phyloP scores from a whole-genome alignment of 768 basidiomycete species.

The Leccinum disarticulatum region DNA sequence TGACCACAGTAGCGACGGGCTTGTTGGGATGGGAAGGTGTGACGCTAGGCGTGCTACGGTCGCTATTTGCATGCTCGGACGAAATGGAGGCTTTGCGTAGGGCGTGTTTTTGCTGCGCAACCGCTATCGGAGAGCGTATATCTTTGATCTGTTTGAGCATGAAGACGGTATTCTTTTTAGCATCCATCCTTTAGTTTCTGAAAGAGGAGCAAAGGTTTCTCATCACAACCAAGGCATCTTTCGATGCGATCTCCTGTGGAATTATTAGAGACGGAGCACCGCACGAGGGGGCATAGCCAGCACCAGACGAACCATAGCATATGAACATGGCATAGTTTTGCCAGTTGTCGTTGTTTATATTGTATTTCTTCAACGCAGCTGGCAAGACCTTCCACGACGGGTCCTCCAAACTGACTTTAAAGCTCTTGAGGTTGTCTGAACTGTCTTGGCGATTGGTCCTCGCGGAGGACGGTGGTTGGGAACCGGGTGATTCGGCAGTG shows the following conservation, averaged over 20 bases:
- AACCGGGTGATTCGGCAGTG: conserved; percentile 29
- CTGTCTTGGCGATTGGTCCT: conserved; percentile 62
- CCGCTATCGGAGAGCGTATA: conserved; percentile 94
- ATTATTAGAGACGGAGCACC: background rate
- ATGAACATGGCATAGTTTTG: conserved; percentile 99
- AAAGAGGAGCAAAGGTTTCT: conserved; percentile 95
- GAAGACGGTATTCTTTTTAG: conserved; percentile 97
- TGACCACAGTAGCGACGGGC: conserved; percentile 27
- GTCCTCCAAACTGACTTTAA: conserved; percentile 97
- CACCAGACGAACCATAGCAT: conserved; percentile 91
- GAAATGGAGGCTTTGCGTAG: conserved; percentile 69
- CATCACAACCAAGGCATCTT: conserved; percentile 94
- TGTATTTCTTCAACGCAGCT: conserved; percentile 97
- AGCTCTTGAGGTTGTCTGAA: conserved; percentile 80
- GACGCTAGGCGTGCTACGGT: conserved; percentile 16
- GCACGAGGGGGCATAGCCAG: background rate
- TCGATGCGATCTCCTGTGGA: conserved; percentile 72
- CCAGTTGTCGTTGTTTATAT: conserved; percentile 98
- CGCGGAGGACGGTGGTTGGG: conserved; percentile 30
- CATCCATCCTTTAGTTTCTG: conserved; percentile 96
- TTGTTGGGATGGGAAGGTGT: conserved; percentile 25
- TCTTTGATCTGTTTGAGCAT: conserved; percentile 96
- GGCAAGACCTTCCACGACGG: conserved; percentile 99
- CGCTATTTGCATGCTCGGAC: conserved; percentile 24
- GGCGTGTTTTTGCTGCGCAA: conserved; percentile 95